phyloP scores from a whole-genome alignment of 192 early-diverging fungal genomes.

The Gigaspora rosea region DNA sequence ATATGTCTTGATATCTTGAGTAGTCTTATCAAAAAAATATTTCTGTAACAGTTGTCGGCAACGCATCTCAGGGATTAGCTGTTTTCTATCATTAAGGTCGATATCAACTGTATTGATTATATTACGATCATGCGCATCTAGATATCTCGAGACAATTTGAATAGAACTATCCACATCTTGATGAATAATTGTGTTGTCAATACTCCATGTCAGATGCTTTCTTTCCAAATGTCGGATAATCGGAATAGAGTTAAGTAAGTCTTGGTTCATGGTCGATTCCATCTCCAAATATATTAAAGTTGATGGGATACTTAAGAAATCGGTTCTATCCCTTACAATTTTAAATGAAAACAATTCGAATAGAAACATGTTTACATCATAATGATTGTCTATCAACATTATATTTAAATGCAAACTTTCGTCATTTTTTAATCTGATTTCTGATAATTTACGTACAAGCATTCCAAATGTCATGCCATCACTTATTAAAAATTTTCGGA shows the following conservation, averaged over 20 bases:
- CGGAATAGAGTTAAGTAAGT: conserved; percentile 20
- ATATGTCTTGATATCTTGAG: conserved; percentile 3
- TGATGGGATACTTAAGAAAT: conserved; percentile 13
- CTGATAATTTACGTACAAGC: not conserved
- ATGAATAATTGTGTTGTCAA: conserved; percentile 21
- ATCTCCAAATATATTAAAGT: conserved; percentile 14
- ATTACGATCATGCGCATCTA: not conserved
- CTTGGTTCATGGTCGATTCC: conserved; percentile 23
- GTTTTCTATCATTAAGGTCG: not conserved
- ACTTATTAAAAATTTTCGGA: conserved; percentile 4
- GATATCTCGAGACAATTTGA: conserved; percentile 29
- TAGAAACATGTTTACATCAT: conserved; percentile 25
- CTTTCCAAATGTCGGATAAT: not conserved
- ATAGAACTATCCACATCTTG: conserved; percentile 28
- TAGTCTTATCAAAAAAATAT: conserved; percentile 16
- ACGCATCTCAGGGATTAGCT: not conserved
- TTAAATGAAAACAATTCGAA: conserved; percentile 17
- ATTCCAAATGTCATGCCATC: not conserved
- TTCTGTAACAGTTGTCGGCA: conserved; percentile 15
- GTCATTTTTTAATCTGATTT: not conserved
- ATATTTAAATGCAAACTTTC: conserved; percentile 28
- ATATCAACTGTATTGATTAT: conserved; percentile 4
- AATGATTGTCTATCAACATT: not conserved
- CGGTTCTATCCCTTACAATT: not conserved
- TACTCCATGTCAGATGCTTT: conserved; percentile 14